phyloP scores from a whole-genome alignment of 2,329 filamentous ascomycete species.

The Sporothrix brunneoviolacea region DNA sequence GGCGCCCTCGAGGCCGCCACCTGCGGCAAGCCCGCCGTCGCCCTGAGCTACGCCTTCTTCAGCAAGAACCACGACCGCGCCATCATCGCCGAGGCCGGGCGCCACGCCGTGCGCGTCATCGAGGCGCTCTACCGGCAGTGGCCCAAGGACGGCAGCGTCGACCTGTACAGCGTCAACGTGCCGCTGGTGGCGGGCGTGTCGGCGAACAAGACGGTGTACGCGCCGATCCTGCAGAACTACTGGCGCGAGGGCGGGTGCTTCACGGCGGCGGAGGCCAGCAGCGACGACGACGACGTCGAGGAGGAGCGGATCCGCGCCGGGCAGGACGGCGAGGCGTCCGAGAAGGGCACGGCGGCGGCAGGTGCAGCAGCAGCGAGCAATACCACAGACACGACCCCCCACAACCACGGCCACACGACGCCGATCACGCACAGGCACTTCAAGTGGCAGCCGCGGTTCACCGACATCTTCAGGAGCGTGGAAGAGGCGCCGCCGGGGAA shows the following conservation, averaged over 20 bases:
- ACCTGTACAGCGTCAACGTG: constrained; percentile 89
- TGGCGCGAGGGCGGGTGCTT: constrained; percentile 86
- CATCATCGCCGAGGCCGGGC: constrained; percentile 71
- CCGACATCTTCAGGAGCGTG: constrained; percentile 83
- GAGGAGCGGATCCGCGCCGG: constrained; percentile 68
- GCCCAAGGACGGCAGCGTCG: constrained; percentile 57
- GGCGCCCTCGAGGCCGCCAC: constrained; percentile 71
- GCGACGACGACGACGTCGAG: constrained; percentile 44
- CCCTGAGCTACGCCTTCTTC: constrained; percentile 87
- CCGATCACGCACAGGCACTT: constrained; percentile 66
- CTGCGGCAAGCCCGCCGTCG: constrained; percentile 65
- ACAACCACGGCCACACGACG: constrained; percentile 28
- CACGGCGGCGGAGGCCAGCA: constrained; percentile 63
- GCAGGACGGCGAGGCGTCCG: constrained; percentile 39
- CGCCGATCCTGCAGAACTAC: constrained; percentile 81
- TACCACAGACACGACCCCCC: not conserved
- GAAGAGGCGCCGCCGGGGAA: constrained; percentile 71
- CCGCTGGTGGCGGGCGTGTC: constrained; percentile 74
- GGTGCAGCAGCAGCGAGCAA: constrained; percentile 16
- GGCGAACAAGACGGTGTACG: constrained; percentile 67
- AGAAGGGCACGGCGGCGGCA: constrained; percentile 30
- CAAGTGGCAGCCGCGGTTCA: constrained; percentile 86
- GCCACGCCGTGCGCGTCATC: constrained; percentile 68
- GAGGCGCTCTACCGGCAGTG: constrained; percentile 73
- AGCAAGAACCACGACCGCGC: constrained; percentile 73